Evolutionary conservation across 2,329 filamentous ascomycete genomes (phyloP).

Genomic region (Beauveria rudraprayagi): DNA sequence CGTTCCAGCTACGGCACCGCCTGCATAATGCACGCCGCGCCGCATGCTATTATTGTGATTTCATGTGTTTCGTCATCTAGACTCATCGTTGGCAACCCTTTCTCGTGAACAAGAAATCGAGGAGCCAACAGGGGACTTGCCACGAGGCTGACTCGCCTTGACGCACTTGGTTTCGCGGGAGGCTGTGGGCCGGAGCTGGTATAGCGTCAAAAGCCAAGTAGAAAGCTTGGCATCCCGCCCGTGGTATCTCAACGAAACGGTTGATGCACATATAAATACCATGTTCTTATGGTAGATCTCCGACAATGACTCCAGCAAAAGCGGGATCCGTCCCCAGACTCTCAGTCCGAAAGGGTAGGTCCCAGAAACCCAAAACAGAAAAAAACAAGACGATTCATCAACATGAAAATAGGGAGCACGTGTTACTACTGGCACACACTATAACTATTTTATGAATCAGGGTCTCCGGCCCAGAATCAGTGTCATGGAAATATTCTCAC

Average conservation of each 20-base stretch:
- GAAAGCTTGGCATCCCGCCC: background rate
- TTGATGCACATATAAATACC: too few relatives aligned
- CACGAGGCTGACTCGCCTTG: conserved; percentile 3
- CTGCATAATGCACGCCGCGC: background rate
- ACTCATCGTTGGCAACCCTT: too few relatives aligned
- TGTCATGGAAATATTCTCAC: background rate
- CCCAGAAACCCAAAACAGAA: background rate
- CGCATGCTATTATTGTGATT: background rate
- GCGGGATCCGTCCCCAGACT: background rate
- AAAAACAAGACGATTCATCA: background rate
- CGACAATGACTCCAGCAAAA: too few relatives aligned
- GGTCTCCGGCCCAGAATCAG: background rate
- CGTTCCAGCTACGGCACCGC: background rate
- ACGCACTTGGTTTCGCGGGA: background rate
- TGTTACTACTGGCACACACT: background rate
- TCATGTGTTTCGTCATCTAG: background rate
- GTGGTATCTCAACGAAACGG: too few relatives aligned
- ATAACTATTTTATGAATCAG: background rate
- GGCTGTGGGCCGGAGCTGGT: background rate
- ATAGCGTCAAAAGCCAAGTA: conserved; percentile 5
- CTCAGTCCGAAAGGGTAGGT: background rate
- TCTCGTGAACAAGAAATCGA: too few relatives aligned
- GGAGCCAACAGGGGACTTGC: too few relatives aligned
- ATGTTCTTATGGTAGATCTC: too few relatives aligned
- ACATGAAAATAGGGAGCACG: background rate